phyloP scores from a whole-genome alignment of 2,329 filamentous ascomycete genomes.

The Penicillium sp. region DNA sequence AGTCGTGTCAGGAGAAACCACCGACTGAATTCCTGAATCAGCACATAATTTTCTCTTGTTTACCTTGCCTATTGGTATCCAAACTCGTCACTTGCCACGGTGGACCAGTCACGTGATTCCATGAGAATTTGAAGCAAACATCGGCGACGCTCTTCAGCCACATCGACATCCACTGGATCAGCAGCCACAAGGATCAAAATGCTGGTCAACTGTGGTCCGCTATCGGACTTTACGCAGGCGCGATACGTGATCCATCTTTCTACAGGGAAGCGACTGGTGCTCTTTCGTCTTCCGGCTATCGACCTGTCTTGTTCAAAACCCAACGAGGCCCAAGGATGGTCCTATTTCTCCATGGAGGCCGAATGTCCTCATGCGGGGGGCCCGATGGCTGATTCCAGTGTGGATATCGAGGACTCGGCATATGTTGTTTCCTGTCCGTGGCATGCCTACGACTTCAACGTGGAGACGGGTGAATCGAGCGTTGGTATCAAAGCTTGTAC shows the following conservation, averaged over 20 bases:
- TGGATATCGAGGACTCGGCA: slow-evolving; percentile 54
- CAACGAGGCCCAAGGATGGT: slow-evolving; percentile 48
- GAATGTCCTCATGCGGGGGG: slow-evolving; percentile 54
- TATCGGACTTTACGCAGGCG: slow-evolving; percentile 43
- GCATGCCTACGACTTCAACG: slow-evolving; percentile 57
- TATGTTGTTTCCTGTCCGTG: slow-evolving; percentile 54
- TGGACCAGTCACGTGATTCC: slow-evolving; percentile 14
- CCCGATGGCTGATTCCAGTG: slow-evolving; percentile 50
- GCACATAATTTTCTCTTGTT: too few relatives aligned
- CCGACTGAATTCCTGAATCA: too few relatives aligned
- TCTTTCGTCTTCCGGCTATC: slow-evolving; percentile 52
- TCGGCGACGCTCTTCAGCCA: not conserved
- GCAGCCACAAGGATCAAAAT: slow-evolving; percentile 14
- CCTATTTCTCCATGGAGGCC: slow-evolving; percentile 54
- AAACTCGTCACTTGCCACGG: not conserved
- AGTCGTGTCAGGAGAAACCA: too few relatives aligned
- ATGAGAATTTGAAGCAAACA: slow-evolving; percentile 1
- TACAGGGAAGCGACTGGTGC: slow-evolving; percentile 50
- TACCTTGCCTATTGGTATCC: too few relatives aligned
- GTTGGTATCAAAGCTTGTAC: slow-evolving; percentile 54
- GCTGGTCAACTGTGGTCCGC: slow-evolving; percentile 32
- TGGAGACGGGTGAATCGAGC: slow-evolving; percentile 55
- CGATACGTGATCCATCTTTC: slow-evolving; percentile 51
- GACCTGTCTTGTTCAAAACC: slow-evolving; percentile 32
- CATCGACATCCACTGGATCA: not conserved